phyloP scores from a whole-genome alignment of 495 filamentous ascomycete genomes.

The Xylaria scruposa region DNA sequence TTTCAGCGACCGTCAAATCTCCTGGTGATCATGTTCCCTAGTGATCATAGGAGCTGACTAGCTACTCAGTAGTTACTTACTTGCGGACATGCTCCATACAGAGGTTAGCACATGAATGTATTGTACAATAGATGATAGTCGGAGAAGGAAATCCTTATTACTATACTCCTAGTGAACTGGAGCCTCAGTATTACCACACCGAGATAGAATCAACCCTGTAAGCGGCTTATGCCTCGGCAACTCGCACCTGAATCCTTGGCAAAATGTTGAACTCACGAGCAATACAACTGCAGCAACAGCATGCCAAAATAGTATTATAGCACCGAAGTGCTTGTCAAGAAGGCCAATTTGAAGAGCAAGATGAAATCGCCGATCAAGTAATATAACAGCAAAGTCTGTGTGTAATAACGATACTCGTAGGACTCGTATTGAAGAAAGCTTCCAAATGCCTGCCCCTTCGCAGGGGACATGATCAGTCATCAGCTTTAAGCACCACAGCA shows the following conservation, averaged over 20 bases:
- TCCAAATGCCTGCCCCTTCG: neutral
- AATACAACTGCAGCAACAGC: neutral
- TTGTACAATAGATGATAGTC: too few species aligned
- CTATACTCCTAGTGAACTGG: too few species aligned
- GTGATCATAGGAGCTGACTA: neutral
- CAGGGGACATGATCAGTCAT: neutral
- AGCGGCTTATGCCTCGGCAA: neutral
- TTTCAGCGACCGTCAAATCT: neutral
- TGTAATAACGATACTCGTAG: neutral
- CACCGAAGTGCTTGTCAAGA: neutral
- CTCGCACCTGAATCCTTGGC: conserved; percentile 3
- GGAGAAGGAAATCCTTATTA: too few species aligned
- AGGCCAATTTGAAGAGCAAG: neutral
- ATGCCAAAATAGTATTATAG: neutral
- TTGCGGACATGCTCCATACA: neutral
- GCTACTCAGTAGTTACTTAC: too few species aligned
- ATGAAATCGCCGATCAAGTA: neutral
- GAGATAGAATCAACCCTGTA: neutral
- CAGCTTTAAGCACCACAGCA: neutral
- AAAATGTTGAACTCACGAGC: neutral
- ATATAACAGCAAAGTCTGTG: neutral
- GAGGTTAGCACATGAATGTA: neutral
- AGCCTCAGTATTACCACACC: neutral
- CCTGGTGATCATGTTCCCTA: neutral
- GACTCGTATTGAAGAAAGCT: neutral